phyloP scores from a whole-genome alignment of 768 basidiomycete species.

The Leccinum subtestaceum region DNA sequence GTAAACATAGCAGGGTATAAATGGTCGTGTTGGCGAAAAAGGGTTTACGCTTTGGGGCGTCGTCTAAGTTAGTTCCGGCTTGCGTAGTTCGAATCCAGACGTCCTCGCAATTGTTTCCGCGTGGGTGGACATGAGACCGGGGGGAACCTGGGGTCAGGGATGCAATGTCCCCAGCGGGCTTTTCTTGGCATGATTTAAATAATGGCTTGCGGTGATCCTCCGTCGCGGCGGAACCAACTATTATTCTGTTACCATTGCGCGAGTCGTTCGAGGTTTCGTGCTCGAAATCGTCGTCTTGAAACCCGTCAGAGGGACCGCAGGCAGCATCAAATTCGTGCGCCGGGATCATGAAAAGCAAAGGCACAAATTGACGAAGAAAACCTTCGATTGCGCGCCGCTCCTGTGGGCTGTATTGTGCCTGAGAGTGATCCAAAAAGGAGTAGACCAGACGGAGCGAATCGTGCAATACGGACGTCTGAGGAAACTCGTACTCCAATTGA shows the following conservation, averaged over 20 bases:
- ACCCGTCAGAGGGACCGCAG: conserved; percentile 53
- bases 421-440: conserved; percentile 86
- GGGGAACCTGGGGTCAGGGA: conserved; percentile 23
- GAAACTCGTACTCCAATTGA: conserved; percentile 78
- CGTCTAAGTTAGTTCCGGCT: conserved; percentile 23
- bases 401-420: conserved; percentile 64
- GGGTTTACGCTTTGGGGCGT: conserved; percentile 43
- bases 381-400: conserved; percentile 84
- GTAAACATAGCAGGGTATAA: conserved; percentile 82
- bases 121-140: conserved; percentile 1
- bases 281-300: conserved; percentile 36
- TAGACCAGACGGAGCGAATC: conserved; percentile 90
- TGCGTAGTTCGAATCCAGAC: conserved; percentile 54
- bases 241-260: conserved; percentile 43
- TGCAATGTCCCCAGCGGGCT: conserved; percentile 37
- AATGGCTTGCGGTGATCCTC: conserved; percentile 78
- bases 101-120: conserved; percentile 36
- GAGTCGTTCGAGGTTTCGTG: conserved; percentile 22
- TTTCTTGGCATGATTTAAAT: conserved; percentile 72
- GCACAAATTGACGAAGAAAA: conserved; percentile 83
- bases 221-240: conserved; percentile 50
- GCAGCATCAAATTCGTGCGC: conserved; percentile 64
- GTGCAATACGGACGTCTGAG: conserved; percentile 76
- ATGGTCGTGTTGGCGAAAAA: conserved; percentile 94
- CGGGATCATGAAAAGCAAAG: conserved; percentile 71